Evolutionary conservation across 208 protist genomes (phyloP), one percentile per base, ranked within the genome.

Genomic region (Porcisia deanei): DNA sequence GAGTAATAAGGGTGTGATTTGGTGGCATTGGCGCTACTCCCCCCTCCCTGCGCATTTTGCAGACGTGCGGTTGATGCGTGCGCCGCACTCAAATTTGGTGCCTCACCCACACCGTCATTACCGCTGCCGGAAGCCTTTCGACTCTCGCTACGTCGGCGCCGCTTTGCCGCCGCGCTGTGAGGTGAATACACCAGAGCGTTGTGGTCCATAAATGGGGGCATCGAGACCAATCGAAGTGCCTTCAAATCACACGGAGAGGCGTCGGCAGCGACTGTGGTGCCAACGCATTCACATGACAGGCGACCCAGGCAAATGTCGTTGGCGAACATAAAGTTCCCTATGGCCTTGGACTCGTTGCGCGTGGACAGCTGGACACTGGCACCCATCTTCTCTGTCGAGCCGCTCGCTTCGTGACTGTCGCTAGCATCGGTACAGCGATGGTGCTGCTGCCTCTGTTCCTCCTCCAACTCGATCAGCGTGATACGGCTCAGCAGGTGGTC

Each of bases 401-500:
- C 6, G 10, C 63, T 67, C 16, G 22, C 63, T 34, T 49, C 39
- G 25, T 30, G 49, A 22, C 52, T 30, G 18, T 47, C 49, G 25
- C 49, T 9, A 16, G 67, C n/a, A 43, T n/a, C 67, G n/a, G n/a
- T 57, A 16, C 37, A 14, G 22, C 41, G 41, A 52, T 20, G 55
- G 9, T 57, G 66, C n/a, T 39, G 66, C n/a, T 37, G 63, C 30
- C 30, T 30, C 47, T 5, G 47, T 0, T 12, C 10, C 63, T 67
- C 22, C 53, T 66, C 65, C 7, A 59, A 58, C n/a, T 71, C 64
- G 10, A 82, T 43, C 12, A 82, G 55, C 25, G 45, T 71, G 25
- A 77, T n/a, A 0, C 58, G 45, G 47, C 58, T 54, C 58, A 82
- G 67, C 71, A 82, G 72, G n/a, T 63, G 58, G 16, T 82, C 8